Evolutionary conservation across 208 protist species (phyloP), one percentile per base, ranked within the genome.

Genomic region (Leishmania gerbilli): DNA sequence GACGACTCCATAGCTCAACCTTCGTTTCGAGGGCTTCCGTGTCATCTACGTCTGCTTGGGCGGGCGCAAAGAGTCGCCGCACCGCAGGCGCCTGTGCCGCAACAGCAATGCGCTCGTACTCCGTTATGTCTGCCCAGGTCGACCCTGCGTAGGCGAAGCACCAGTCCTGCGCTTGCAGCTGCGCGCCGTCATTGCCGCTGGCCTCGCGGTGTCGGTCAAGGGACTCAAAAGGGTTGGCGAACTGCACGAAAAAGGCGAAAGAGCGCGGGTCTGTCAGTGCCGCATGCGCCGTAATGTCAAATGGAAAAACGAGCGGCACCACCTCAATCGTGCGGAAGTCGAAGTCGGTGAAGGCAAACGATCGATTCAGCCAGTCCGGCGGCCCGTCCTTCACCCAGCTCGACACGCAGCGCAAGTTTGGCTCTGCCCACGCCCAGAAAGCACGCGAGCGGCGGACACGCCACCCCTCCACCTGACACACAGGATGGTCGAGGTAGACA

Each of bases 351-450:
- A 95, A 97, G 47, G 77, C 74, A 84, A 98, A 97, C 56, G 74
- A 51, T 27, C 91, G 91, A 71, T 92, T 79, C 5, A 95, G 79
- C 85, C 82, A 90, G 40, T 77, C 74, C 31, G 92, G 92, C 27
- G 85, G 88, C 1, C 92, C 92, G 40, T 93, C 81, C 42, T 82
- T 82, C n/a, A 95, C 77, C 93, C 94, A 98, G 40, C 78, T 71
- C 19, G 84, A 84, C 2, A 96, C 91, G 72, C 90, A 83, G 0
- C 88, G 88, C 45, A 98, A 84, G 67, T 94, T 95, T 21, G 93
- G 93, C 64, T 91, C 74, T 3, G 95, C 95, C 93, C 93, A 98
- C 3, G 76, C 60, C 93, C 95, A 98, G 65, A 97, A 98, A 42
- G 86, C 87, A 4, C 53, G 77, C 37, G 87, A 92, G 34, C 92